phyloP scores from a whole-genome alignment of 2,329 filamentous ascomycete species.

The Neobulgaria alba region DNA sequence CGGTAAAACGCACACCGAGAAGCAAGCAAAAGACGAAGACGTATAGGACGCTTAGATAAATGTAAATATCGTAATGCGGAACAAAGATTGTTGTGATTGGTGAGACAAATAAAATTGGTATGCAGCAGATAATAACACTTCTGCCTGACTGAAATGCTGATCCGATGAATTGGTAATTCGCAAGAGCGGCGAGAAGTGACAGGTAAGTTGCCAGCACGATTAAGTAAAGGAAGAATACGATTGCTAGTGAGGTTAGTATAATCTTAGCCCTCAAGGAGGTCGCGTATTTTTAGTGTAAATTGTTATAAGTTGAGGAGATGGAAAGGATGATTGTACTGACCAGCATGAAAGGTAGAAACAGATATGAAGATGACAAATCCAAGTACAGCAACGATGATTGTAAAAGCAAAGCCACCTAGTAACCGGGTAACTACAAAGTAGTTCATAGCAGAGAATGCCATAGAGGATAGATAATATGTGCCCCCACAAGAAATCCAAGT shows the following conservation, averaged over 20 bases:
- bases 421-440: slow-evolving; percentile 12
- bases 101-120: slow-evolving; percentile 13
- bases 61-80: slow-evolving; percentile 7
- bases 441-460: slow-evolving; percentile 16
- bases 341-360: no score
- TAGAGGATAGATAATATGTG: slow-evolving; percentile 13
- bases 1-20: slow-evolving; percentile 7
- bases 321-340: no score
- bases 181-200: slow-evolving; percentile 9
- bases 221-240: slow-evolving; percentile 12
- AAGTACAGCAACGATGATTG: slow-evolving; percentile 7
- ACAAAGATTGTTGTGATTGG: slow-evolving; percentile 11
- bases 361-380: slow-evolving; percentile 6
- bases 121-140: slow-evolving; percentile 8
- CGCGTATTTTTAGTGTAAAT: no score
- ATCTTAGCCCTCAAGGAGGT: no score
- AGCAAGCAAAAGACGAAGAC: slow-evolving; percentile 8
- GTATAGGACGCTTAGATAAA: slow-evolving; percentile 12
- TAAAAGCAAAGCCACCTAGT: slow-evolving; percentile 12
- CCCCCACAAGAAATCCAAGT: slow-evolving; percentile 15
- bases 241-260: no score
- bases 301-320: no score
- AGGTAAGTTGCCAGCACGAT: slow-evolving; percentile 11
- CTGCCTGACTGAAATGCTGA: slow-evolving; percentile 13
- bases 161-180: slow-evolving; percentile 14